These are phyloP conservation scores for Aquilaria sinensis DNA, from an alignment of 345 rosid genomes.

Conservation along the genomic window DNA sequence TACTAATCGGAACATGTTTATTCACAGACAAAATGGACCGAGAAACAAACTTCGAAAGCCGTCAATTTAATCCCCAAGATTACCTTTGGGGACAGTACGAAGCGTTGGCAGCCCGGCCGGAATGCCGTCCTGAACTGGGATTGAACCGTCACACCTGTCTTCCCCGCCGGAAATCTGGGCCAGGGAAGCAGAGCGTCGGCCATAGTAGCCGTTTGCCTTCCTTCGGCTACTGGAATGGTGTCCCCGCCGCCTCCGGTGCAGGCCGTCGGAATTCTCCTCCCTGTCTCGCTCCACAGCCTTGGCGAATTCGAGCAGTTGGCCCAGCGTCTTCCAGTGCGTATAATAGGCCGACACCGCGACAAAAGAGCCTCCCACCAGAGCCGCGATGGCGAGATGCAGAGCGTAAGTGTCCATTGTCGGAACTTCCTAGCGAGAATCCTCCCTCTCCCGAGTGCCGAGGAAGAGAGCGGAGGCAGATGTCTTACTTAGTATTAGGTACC, in stretches of 20 bases:
- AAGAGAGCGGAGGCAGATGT: too few relatives aligned
- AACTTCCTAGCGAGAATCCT: too few relatives aligned
- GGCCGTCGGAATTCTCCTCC: slow-evolving; percentile 47
- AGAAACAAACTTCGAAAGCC: too few relatives aligned
- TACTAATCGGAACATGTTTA: too few relatives aligned
- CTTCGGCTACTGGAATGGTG: slow-evolving; percentile 20
- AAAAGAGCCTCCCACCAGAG: slow-evolving; percentile 91
- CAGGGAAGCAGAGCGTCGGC: slow-evolving; percentile 59
- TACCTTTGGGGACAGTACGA: slow-evolving; percentile 84
- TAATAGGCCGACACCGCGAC: slow-evolving; percentile 89
- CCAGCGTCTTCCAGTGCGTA: slow-evolving; percentile 93
- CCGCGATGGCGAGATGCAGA: slow-evolving; percentile 89
- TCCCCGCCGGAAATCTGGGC: slow-evolving; percentile 63
- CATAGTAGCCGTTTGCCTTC: slow-evolving; percentile 47
- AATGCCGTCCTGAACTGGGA: slow-evolving; percentile 52
- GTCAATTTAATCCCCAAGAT: neutral
- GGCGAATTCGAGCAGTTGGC: slow-evolving; percentile 85
- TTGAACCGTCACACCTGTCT: slow-evolving; percentile 55
- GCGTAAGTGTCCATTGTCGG: slow-evolving; percentile 63
- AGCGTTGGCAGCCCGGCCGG: slow-evolving; percentile 80
- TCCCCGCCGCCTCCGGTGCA: slow-evolving; percentile 34
- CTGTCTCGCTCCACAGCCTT: slow-evolving; percentile 63
- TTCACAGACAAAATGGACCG: neutral
- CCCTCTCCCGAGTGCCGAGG: too few relatives aligned
- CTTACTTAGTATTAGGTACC: too few relatives aligned